Base-by-base conservation (phyloP, 2,329 filamentous ascomycete species). In the Colletotrichum tanaceti region DNA sequence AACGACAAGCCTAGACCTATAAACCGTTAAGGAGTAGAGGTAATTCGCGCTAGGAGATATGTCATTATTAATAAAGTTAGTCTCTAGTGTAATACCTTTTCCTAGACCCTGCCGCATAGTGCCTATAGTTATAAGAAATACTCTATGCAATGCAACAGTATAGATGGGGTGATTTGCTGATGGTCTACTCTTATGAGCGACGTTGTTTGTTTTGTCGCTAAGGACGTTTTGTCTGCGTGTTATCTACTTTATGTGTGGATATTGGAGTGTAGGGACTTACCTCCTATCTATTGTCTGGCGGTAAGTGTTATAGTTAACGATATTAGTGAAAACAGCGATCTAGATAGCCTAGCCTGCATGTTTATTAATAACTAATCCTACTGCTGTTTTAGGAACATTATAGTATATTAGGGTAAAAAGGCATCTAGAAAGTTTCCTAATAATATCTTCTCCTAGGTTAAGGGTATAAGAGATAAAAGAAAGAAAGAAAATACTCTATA, bases 181-280 rank as follows among this genome's bases (percentile, higher is more conserved):
- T 58, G 54, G 54, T 43, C 54, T 13, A 32, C 41, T 24, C 38
- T 44, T 3, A 41, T 58, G 20, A 58, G 54, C 54, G 54, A 58
- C 24, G 54, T 24, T 16, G 7, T 58, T 43, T 28, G 5, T 24
- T 58, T 58, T 22, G 14, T 58, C 38, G 41, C 39, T 18, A 41
- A 32, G 6, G 54, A 58, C 41, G 11, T 43, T 32, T 4, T 18
- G 54, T 58, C 54, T 35, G 39, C 39, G 20, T 41, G 54, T 43
- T 22, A 22, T 24, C 39, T 32, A 0, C 41, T 58, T 24, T 18
- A 20, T 32, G 5, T 9, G 16, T 58, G 39, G 54, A 16, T 18
- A 7, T 16, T 5, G 7, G 39, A 58, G 24, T 58, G 39, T 22
- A 58, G 24, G 10, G 38, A 22, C 39, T 9, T 58, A 28, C 38